Percentiles rank a stretch among this genome's conserved stretches.
phyloP scores from a whole-genome alignment of 805 yeast species.

The Scheffersomyces stipitis region DNA sequence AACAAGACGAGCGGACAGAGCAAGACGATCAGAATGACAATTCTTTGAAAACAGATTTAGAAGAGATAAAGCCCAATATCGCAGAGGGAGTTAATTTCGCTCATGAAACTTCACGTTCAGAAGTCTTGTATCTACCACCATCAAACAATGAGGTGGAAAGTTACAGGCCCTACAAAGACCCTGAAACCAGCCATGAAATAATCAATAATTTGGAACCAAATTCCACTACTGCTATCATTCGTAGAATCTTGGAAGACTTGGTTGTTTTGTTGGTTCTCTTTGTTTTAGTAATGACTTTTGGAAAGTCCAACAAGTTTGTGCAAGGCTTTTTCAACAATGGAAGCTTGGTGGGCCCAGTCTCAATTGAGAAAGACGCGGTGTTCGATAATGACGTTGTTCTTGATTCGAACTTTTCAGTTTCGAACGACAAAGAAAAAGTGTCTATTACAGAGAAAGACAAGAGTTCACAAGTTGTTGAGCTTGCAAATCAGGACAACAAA shows the following conservation, averaged over 20 bases:
- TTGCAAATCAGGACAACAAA: no score
- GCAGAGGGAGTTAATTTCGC: conserved; percentile 40
- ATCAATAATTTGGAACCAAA: not conserved
- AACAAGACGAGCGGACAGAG: not conserved
- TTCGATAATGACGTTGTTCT: not conserved
- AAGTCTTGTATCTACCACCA: no score
- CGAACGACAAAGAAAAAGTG: not conserved
- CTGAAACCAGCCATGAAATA: not conserved
- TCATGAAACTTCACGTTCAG: not conserved
- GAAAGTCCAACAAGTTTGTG: conserved; percentile 18
- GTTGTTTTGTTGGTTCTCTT: conserved; percentile 42
- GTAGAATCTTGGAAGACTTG: conserved; percentile 50
- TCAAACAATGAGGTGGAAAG: no score
- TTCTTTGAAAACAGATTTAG: no score
- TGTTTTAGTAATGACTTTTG: conserved; percentile 33
- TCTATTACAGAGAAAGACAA: not conserved
- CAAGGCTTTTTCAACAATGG: not conserved
- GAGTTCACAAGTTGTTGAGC: not conserved
- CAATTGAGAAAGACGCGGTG: not conserved
- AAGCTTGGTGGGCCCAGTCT: not conserved
- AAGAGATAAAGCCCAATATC: conserved; percentile 23
- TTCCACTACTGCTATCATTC: conserved; percentile 5
- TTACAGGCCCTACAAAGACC: not conserved
- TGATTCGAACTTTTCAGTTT: no score
- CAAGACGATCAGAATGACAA: no score